Evolutionary conservation across 768 basidiomycete genomes (phyloP).

Genomic region (Tricholoma sp.): DNA sequence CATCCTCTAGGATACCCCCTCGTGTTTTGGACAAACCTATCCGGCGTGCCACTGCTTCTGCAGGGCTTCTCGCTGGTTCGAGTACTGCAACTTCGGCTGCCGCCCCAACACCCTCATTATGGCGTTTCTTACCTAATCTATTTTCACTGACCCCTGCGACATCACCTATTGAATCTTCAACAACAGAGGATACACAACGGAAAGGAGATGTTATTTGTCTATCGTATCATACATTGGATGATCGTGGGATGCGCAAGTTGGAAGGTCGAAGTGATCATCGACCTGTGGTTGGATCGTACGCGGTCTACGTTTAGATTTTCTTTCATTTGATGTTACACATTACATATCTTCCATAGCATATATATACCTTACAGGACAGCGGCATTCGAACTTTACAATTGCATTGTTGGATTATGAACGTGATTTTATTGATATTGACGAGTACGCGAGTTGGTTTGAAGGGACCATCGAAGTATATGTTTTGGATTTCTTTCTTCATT

Average conservation of each 20-base stretch:
- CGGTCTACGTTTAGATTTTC: conserved; percentile 47
- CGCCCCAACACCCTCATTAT: conserved; percentile 26
- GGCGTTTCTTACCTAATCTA: conserved; percentile 51
- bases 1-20: neutral
- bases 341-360: neutral
- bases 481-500: too few species aligned
- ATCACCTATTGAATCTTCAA: conserved; percentile 10
- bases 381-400: neutral
- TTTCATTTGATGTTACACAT: neutral
- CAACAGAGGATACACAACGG: conserved; percentile 24
- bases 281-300: conserved; percentile 79
- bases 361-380: neutral
- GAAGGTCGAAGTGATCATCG: conserved; percentile 82
- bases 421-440: too few species aligned
- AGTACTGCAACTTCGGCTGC: conserved; percentile 2
- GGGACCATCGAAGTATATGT: too few species aligned
- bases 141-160: conserved; percentile 29
- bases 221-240: conserved; percentile 68
- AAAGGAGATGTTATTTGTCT: conserved; percentile 74
- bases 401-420: neutral
- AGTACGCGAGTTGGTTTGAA: too few species aligned
- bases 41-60: conserved; percentile 1
- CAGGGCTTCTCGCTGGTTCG: conserved; percentile 13
- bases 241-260: conserved; percentile 66
- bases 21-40: neutral